Base-by-base conservation (phyloP, 2,329 filamentous ascomycete species). In the Cyclaneusma minus region DNA sequence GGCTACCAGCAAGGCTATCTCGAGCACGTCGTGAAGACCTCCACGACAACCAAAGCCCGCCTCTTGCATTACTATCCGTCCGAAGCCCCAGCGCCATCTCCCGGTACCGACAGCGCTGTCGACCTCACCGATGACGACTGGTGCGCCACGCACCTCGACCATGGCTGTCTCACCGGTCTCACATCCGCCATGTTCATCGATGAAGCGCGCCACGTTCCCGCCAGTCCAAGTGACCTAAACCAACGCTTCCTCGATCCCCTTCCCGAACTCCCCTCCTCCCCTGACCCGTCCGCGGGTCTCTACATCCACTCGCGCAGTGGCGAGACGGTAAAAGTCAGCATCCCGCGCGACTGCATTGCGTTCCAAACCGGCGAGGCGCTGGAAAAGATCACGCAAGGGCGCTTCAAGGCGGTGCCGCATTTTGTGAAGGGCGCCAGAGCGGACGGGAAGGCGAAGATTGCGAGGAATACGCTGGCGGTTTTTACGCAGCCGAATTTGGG, bases 131-230 rank as follows among this genome's bases (percentile, higher is more conserved):
- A 83, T 33, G 85, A 94, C 50, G 81, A 91, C 54, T 98, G 89
- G 89, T 98, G 87, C 50, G 81, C 84, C 3, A 83, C 78, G 2
- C 80, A 89, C 48, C 60, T 89, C 30, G 87, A 95, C 50, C 84
- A 94, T 43, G 84, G 89, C 22, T 95, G 87, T 47, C 63, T 98
- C 16, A 98, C 89, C 0, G 87, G 85, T 9, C 62, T 98, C 17
- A 98, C 89, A 1, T 87, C 79, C 3, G 85, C 87, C 39, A 93
- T 95, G 84, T 95, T 92, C 50, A 65, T 95, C 35, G 83, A 95
- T 45, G 87, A 95, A 54, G 53, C 54, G 1, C 47, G 46, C 7
- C 42, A 56, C 15, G 33, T 46, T 5, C 50, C 54, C 21, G 28
- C 29, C 12, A 33, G 48, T n/a, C 44, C 52, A 6, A 55, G 30